These are phyloP conservation scores for Aspergillus sp. DNA, from an alignment of 2,329 filamentous ascomycete genomes.

Conservation along the genomic window DNA sequence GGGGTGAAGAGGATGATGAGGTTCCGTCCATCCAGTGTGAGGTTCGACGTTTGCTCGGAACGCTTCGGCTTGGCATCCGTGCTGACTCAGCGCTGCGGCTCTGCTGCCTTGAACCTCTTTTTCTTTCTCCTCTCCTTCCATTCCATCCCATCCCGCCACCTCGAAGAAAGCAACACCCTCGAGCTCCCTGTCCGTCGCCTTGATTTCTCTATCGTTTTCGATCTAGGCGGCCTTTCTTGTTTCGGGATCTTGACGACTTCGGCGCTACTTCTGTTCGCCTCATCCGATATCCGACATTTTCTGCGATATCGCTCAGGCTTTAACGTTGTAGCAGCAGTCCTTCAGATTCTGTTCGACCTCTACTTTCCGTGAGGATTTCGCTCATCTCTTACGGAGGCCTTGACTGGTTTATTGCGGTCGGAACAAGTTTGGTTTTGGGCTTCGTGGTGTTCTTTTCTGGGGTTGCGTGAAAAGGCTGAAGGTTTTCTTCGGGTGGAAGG, in stretches of 20 bases:
- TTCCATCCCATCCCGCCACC: slow-evolving; percentile 9
- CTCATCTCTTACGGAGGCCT: slow-evolving; percentile 28
- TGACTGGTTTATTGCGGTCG: slow-evolving; percentile 33
- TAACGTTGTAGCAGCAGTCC: slow-evolving; percentile 15
- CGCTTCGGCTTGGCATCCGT: slow-evolving; percentile 18
- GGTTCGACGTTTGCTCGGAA: slow-evolving; percentile 20
- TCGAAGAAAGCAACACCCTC: slow-evolving; percentile 4
- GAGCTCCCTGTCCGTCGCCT: slow-evolving; percentile 4
- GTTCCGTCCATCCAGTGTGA: slow-evolving; percentile 4
- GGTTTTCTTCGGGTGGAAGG: slow-evolving; percentile 2
- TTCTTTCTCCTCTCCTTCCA: slow-evolving; percentile 8
- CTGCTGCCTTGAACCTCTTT: slow-evolving; percentile 7
- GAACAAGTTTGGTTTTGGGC: slow-evolving; percentile 22
- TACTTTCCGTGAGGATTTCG: slow-evolving; percentile 21
- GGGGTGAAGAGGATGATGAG: slow-evolving; percentile 2
- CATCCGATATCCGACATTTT: not conserved
- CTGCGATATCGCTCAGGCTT: not conserved
- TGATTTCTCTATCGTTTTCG: slow-evolving; percentile 6
- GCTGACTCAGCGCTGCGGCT: slow-evolving; percentile 20
- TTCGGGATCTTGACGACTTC: slow-evolving; percentile 19
- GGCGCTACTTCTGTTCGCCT: slow-evolving; percentile 13
- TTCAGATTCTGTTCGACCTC: slow-evolving; percentile 23
- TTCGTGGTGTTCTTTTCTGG: slow-evolving; percentile 16
- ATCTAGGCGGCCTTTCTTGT: slow-evolving; percentile 18
- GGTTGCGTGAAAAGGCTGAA: slow-evolving; percentile 9